Conservation (phyloP, 2,329 filamentous ascomycete species). For the Onygenales sp. region DNA sequence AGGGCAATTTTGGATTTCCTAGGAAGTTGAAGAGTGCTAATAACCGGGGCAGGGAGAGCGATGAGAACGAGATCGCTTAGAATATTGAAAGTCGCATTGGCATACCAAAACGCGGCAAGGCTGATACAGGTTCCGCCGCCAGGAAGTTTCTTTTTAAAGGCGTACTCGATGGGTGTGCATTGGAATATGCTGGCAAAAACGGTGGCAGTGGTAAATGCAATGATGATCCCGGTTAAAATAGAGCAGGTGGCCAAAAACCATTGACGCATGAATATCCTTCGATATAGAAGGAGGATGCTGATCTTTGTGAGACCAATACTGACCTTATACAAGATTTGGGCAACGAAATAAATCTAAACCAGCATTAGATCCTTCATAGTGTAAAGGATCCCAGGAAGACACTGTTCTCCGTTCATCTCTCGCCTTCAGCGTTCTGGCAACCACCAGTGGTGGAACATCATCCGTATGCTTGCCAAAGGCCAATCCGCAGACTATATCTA, state of each 20-base stretch:
- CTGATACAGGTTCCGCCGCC: conserved; percentile 35
- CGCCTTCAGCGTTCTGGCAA: conserved; percentile 12
- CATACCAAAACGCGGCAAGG: conserved; percentile 40
- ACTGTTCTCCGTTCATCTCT: no score
- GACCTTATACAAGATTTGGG: conserved; percentile 16
- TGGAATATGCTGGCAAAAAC: conserved; percentile 16
- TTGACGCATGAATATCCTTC: conserved; percentile 13
- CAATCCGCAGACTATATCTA: conserved; percentile 11
- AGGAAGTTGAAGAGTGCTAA: conserved; percentile 23
- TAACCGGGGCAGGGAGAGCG: conserved; percentile 23
- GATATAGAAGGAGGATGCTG: conserved; percentile 17
- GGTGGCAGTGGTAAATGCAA: conserved; percentile 14
- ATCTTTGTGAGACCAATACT: conserved; percentile 18
- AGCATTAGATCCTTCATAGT: neutral
- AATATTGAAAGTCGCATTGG: conserved; percentile 36
- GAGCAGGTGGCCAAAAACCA: conserved; percentile 14
- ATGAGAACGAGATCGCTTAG: conserved; percentile 28
- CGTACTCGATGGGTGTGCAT: conserved; percentile 13
- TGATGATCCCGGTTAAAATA: conserved; percentile 12
- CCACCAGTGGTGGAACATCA: conserved; percentile 8
- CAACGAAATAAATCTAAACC: conserved; percentile 14
- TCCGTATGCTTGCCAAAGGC: conserved; percentile 14
- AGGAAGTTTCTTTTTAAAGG: conserved; percentile 12
- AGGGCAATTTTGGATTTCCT: conserved; percentile 43
- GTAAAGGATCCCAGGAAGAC: neutral